Evolutionary conservation across 495 filamentous ascomycete species (phyloP).

Genomic region (Lophium mytilinum): DNA sequence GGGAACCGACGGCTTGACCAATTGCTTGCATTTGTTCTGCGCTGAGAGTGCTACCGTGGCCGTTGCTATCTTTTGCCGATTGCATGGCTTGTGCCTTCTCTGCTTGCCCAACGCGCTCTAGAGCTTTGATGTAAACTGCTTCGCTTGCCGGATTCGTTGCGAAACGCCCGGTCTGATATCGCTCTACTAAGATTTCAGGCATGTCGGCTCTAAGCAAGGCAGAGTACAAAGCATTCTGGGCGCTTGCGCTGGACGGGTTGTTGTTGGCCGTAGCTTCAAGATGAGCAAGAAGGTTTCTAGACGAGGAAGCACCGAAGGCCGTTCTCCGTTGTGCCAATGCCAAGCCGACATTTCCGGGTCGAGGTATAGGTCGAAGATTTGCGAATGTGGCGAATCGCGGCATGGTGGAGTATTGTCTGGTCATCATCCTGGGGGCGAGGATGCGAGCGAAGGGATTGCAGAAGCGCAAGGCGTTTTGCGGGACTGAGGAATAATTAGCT

Average conservation of each 20-base stretch:
- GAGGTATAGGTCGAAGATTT: slow-evolving; percentile 10
- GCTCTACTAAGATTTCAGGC: slow-evolving; percentile 82
- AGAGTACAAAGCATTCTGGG: slow-evolving; percentile 90
- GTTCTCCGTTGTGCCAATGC: slow-evolving; percentile 31
- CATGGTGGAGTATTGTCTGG: slow-evolving; percentile 21
- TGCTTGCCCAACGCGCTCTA: slow-evolving; percentile 54
- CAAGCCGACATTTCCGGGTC: slow-evolving; percentile 14
- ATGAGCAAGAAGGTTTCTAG: slow-evolving; percentile 54
- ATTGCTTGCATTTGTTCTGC: slow-evolving; percentile 65
- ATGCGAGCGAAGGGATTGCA: slow-evolving; percentile 18
- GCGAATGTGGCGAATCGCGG: slow-evolving; percentile 9
- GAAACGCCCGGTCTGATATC: slow-evolving; percentile 78
- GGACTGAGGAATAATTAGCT: slow-evolving; percentile 1
- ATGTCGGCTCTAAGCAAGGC: slow-evolving; percentile 84
- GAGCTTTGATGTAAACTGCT: slow-evolving; percentile 62
- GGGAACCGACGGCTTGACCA: slow-evolving; percentile 78
- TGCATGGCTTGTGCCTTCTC: slow-evolving; percentile 35
- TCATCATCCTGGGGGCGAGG: slow-evolving; percentile 7
- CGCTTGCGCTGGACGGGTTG: slow-evolving; percentile 73
- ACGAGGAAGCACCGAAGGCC: slow-evolving; percentile 48
- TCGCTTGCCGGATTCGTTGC: slow-evolving; percentile 68
- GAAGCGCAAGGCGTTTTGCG: slow-evolving; percentile 17
- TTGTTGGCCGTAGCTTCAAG: slow-evolving; percentile 86
- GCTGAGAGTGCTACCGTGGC: slow-evolving; percentile 38
- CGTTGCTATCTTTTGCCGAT: slow-evolving; percentile 26